These are phyloP conservation scores for Straminergon stramineum DNA, from an alignment of 225 moss, liverwort and hornwort genomes.

Conservation along the genomic window DNA sequence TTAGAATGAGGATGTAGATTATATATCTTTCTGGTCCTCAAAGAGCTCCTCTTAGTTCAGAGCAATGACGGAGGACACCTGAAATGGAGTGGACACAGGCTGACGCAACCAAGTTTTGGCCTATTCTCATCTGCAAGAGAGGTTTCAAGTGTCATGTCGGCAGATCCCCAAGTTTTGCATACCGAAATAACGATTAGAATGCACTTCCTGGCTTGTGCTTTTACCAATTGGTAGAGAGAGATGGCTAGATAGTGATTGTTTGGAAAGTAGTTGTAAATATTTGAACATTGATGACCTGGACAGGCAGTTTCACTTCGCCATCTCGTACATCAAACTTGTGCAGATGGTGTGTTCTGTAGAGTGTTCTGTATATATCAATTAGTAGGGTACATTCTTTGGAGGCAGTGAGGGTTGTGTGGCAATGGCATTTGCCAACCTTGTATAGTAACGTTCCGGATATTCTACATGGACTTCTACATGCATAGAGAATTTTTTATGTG, in stretches of 20 bases:
- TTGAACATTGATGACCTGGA: not conserved
- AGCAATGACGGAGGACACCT: conserved; percentile 13
- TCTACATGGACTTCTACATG: not conserved
- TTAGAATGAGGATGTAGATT: not conserved
- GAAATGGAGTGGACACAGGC: conserved; percentile 2
- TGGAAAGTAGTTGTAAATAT: not conserved
- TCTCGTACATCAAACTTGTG: conserved; percentile 1
- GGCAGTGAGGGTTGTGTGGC: not conserved
- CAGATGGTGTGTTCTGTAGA: not conserved
- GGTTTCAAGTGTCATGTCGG: not conserved
- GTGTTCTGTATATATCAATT: not conserved
- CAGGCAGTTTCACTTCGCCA: not conserved
- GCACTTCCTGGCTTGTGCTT: not conserved
- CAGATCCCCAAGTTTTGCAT: conserved; percentile 3
- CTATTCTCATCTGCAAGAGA: not conserved
- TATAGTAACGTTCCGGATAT: not conserved
- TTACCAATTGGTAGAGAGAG: not conserved
- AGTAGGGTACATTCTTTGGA: not conserved
- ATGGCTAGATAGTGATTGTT: not conserved
- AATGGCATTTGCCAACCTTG: not conserved
- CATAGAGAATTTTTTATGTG: not conserved
- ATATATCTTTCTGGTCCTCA: not conserved
- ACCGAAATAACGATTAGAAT: not conserved
- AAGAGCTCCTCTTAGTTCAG: conserved; percentile 8
- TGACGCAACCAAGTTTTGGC: not conserved